Percentiles rank a stretch among this genome's conserved stretches.
Evolutionary conservation across 305 asterid genomes (phyloP).

Genomic region (Solanum hybrid): DNA sequence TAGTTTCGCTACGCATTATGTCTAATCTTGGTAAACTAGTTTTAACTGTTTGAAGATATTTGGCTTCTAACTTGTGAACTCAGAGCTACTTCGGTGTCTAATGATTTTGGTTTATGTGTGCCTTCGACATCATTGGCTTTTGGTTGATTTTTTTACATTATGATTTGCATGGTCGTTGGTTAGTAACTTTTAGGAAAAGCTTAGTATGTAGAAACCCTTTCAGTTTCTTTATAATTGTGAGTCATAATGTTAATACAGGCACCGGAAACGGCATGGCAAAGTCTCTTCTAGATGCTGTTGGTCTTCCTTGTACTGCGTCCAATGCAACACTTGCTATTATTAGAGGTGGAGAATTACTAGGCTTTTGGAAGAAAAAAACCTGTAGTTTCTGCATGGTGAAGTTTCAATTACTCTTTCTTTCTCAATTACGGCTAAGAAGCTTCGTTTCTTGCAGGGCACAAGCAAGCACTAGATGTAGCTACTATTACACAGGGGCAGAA

Average conservation of each 20-base stretch:
- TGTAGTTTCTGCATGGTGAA: not conserved
- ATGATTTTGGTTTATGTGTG: not conserved
- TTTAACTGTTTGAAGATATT: not conserved
- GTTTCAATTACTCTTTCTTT: not conserved
- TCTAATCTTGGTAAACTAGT: not conserved
- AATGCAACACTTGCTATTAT: slow-evolving; percentile 70
- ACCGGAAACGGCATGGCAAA: slow-evolving; percentile 96
- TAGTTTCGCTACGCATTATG: not conserved
- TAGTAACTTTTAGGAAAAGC: not conserved
- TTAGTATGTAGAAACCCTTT: not conserved
- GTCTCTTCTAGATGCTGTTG: slow-evolving; percentile 80
- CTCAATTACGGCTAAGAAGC: not conserved
- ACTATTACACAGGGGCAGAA: slow-evolving; percentile 62
- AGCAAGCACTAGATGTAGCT: slow-evolving; percentile 71
- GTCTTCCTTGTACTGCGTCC: slow-evolving; percentile 61
- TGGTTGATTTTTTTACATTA: not conserved
- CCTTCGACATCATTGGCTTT: not conserved
- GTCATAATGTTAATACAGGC: slow-evolving; percentile 32
- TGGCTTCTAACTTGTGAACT: not conserved
- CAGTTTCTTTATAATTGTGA: not conserved
- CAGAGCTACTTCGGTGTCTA: not conserved
- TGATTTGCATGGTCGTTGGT: not conserved
- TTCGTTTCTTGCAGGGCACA: slow-evolving; percentile 53
- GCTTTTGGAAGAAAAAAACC: not conserved
- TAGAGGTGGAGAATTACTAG: slow-evolving; percentile 43